phyloP scores from a whole-genome alignment of 1,139 yeast species.

The Scheffersomyces insectosa region DNA sequence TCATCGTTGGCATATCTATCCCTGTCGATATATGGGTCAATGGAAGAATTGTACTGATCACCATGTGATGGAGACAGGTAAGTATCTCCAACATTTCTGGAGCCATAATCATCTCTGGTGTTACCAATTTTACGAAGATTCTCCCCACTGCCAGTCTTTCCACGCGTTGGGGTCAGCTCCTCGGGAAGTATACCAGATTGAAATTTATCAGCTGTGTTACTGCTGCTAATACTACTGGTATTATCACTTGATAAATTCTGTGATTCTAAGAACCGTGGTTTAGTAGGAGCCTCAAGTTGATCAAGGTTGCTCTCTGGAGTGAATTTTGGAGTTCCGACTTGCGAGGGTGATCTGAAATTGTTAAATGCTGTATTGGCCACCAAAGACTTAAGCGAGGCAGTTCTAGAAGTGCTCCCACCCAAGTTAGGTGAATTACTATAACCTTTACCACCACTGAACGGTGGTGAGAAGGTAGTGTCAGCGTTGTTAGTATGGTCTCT shows the following conservation, averaged over 20 bases:
- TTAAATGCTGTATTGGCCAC: constrained; percentile 45
- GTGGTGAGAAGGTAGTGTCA: background rate
- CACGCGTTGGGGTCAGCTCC: no score
- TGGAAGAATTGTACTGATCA: no score
- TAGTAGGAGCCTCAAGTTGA: no score
- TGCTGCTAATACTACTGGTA: background rate
- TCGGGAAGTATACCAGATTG: background rate
- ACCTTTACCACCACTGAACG: background rate
- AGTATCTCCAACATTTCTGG: background rate
- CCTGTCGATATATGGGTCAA: no score
- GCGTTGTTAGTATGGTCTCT: background rate
- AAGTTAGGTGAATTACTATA: constrained; percentile 10
- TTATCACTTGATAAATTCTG: background rate
- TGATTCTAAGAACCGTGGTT: background rate
- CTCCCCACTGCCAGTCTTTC: no score
- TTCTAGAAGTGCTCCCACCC: constrained; percentile 4
- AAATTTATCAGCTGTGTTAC: background rate
- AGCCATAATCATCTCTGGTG: background rate
- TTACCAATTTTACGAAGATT: no score
- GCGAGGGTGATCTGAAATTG: constrained; percentile 31
- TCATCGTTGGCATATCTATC: background rate
- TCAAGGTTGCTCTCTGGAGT: no score
- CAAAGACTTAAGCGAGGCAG: constrained; percentile 28
- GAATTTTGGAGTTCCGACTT: background rate
- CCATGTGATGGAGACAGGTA: no score